phyloP scores from a whole-genome alignment of 2,329 filamentous ascomycete species.

The Tricladium varicosporioides region DNA sequence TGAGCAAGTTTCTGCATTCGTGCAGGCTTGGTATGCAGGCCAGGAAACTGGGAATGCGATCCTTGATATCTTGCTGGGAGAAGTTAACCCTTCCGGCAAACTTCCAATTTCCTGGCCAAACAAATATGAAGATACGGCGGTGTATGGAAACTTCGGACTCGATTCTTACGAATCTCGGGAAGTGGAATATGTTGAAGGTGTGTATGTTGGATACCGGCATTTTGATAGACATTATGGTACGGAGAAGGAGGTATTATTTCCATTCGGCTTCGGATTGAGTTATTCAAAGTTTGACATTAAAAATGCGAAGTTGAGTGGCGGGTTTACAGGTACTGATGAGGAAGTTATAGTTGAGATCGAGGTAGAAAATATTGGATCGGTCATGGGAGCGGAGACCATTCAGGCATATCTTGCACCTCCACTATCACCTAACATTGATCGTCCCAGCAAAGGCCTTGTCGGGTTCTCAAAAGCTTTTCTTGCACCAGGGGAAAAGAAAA shows the following conservation, averaged over 20 bases:
- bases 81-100: slow-evolving; percentile 15
- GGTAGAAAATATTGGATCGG: background rate
- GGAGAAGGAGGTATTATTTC: slow-evolving; percentile 51
- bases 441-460: background rate
- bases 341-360: background rate
- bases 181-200: slow-evolving; percentile 60
- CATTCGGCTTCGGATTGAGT: slow-evolving; percentile 62
- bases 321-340: background rate
- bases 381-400: background rate
- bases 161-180: slow-evolving; percentile 58
- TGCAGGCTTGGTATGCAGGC: slow-evolving; percentile 57
- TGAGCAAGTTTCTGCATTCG: slow-evolving; percentile 2
- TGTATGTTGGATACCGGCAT: slow-evolving; percentile 62
- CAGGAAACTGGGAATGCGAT: slow-evolving; percentile 65
- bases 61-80: slow-evolving; percentile 53
- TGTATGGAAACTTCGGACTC: slow-evolving; percentile 40
- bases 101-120: slow-evolving; percentile 16
- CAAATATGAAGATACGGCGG: slow-evolving; percentile 1
- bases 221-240: slow-evolving; percentile 49
- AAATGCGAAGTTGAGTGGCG: too few species aligned
- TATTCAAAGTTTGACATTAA: slow-evolving; percentile 52
- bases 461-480: background rate
- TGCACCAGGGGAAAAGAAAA: background rate
- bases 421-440: background rate
- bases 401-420: slow-evolving; percentile 2